Evolutionary conservation across 129 eudicot genomes (phyloP).

Genomic region (Saposhnikovia divaricata): DNA sequence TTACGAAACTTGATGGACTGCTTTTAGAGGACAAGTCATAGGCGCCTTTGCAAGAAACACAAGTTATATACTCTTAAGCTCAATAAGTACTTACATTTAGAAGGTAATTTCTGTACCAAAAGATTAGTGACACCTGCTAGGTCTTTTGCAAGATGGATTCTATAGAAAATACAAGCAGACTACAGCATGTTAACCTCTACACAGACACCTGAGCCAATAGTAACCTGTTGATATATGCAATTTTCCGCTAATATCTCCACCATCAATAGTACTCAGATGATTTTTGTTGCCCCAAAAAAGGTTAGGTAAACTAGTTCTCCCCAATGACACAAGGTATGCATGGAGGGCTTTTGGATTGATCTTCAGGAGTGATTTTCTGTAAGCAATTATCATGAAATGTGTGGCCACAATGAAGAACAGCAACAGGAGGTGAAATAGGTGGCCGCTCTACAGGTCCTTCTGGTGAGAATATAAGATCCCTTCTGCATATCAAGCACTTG

Average conservation of each 20-base stretch:
- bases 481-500: constrained; percentile 57
- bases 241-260: background rate
- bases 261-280: background rate
- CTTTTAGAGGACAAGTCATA: too few species aligned
- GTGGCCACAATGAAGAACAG: constrained; percentile 78
- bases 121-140: too few species aligned
- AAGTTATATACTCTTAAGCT: too few species aligned
- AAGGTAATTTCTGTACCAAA: too few species aligned
- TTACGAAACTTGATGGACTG: too few species aligned
- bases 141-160: too few species aligned
- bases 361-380: constrained; percentile 54
- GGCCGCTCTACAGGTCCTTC: constrained; percentile 57
- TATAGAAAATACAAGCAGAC: too few species aligned
- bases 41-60: too few species aligned
- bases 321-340: constrained; percentile 79
- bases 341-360: constrained; percentile 60
- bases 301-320: constrained; percentile 25
- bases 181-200: too few species aligned
- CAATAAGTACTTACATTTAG: too few species aligned
- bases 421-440: constrained; percentile 42
- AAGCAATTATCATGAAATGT: constrained; percentile 72
- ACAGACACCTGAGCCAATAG: too few species aligned
- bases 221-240: too few species aligned
- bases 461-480: constrained; percentile 54
- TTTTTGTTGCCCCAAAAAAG: background rate